Conservation (phyloP, 257 asterid genomes). For the Solanum etuberosum region DNA sequence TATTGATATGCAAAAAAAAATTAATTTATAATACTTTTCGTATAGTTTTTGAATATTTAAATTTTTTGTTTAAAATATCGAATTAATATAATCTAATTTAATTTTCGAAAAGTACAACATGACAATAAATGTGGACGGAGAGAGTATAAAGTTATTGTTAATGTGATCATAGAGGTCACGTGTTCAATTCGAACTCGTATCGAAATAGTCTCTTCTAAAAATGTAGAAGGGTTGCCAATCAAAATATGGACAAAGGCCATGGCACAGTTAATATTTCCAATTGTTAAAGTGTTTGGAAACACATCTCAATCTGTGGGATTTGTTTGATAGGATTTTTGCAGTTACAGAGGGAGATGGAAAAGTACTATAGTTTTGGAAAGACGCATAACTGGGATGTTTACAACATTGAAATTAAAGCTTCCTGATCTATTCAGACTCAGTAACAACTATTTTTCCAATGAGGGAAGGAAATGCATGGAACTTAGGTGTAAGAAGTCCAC, state of each 20-base stretch:
- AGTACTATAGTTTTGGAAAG: not conserved
- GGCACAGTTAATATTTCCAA: not conserved
- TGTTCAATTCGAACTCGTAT: no score
- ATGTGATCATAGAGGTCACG: not conserved
- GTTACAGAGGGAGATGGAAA: not conserved
- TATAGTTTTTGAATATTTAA: no score
- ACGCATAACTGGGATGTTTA: not conserved
- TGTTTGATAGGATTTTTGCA: not conserved
- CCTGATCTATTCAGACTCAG: not conserved
- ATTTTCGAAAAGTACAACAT: no score
- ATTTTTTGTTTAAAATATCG: rapidly evolving
- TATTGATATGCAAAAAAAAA: no score
- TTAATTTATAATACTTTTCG: no score
- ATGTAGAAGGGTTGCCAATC: not conserved
- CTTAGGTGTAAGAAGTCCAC: not conserved
- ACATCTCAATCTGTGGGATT: not conserved
- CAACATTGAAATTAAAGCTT: not conserved
- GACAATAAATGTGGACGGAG: no score
- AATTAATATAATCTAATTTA: no score
- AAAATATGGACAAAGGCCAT: not conserved
- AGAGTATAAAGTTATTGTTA: no score
- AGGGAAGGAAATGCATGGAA: not conserved
- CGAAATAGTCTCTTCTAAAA: not conserved
- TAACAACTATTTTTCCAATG: not conserved
- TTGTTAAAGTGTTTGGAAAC: not conserved